Conservation (phyloP, 1,284 basidiomycete genomes). For the Ceratobasidium sp. region DNA sequence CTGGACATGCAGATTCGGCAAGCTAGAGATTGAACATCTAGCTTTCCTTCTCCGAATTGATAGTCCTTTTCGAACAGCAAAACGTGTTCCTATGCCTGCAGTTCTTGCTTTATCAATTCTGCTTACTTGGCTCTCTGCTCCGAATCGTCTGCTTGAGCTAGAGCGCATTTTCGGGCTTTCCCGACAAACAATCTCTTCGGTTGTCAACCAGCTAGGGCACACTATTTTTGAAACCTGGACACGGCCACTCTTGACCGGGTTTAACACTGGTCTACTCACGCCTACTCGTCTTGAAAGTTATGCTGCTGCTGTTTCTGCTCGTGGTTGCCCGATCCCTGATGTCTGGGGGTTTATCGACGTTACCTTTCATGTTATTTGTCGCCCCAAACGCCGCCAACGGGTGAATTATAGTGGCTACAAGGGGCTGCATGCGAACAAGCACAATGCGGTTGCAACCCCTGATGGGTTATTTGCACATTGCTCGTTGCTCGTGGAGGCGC, state of each 20-base stretch:
- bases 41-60: too few relatives aligned
- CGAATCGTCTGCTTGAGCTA: background rate
- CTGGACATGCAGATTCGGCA: too few relatives aligned
- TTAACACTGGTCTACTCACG: background rate
- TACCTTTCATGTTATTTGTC: constrained; percentile 9
- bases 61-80: constrained; percentile 2
- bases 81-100: background rate
- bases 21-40: too few relatives aligned
- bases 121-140: background rate
- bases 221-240: background rate
- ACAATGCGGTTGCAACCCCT: constrained; percentile 28
- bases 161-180: background rate
- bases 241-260: background rate
- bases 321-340: background rate
- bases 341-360: constrained; percentile 35
- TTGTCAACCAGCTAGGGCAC: background rate
- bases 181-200: background rate
- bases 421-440: constrained; percentile 21
- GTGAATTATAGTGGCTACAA: constrained; percentile 34
- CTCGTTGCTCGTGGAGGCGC: constrained; percentile 19
- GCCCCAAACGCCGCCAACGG: background rate
- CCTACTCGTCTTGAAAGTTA: constrained; percentile 6
- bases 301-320: background rate
- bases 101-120: background rate
- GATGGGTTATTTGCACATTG: constrained; percentile 28